phyloP scores from a whole-genome alignment of 73 alveolate genomes.

The Paramecium pentaurelia region DNA sequence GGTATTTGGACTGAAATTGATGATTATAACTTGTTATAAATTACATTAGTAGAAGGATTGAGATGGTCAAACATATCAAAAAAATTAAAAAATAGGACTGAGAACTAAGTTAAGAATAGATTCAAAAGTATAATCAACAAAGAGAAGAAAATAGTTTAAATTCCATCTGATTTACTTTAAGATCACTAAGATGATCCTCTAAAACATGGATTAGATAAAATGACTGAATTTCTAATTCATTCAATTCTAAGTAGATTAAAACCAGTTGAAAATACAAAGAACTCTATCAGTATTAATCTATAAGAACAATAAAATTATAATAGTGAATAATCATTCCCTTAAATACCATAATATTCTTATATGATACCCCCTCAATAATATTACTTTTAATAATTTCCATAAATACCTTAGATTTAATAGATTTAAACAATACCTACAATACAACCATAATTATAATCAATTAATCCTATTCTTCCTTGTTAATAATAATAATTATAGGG shows the following conservation, averaged over 20 bases:
- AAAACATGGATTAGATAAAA: conserved; percentile 1
- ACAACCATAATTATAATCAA: not conserved
- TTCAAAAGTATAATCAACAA: conserved; percentile 55
- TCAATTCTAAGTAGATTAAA: not conserved
- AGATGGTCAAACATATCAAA: conserved; percentile 61
- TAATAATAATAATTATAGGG: not conserved
- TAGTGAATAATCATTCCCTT: not conserved
- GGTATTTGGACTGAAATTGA: conserved; percentile 41
- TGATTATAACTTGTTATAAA: not conserved
- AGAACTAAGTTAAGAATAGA: conserved; percentile 56
- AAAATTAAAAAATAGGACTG: conserved; percentile 56
- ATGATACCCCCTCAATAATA: not conserved
- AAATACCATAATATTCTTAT: not conserved
- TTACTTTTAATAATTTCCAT: not conserved
- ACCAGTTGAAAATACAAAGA: not conserved
- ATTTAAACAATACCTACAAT: not conserved
- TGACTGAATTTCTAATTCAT: not conserved
- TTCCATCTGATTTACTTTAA: not conserved
- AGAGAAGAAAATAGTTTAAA: conserved; percentile 7
- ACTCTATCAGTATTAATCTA: not conserved
- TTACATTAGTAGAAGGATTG: not conserved
- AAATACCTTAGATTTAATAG: not conserved
- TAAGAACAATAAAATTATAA: not conserved
- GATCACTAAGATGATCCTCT: not conserved
- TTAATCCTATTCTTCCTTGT: not conserved